phyloP scores from a whole-genome alignment of 2,329 filamentous ascomycete genomes.

The Emergomyces orientalis region DNA sequence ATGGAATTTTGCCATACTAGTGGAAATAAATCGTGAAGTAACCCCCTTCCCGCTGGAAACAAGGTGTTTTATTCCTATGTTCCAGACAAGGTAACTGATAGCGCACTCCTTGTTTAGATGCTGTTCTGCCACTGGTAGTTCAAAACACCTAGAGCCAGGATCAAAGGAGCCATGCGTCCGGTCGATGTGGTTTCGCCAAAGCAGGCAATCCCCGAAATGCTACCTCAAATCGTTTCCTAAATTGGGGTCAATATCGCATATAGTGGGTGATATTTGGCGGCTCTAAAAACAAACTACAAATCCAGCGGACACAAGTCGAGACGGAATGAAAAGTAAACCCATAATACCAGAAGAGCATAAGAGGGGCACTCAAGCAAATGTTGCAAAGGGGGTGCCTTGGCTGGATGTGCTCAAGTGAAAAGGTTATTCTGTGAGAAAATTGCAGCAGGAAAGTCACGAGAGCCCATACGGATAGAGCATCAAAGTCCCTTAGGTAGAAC shows the following conservation, averaged over 20 bases:
- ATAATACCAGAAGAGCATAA: background rate
- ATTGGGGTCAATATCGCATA: background rate
- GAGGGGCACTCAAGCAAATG: background rate
- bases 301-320: background rate
- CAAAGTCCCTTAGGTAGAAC: background rate
- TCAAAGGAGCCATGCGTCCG: too few species aligned
- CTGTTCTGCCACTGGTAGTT: too few species aligned
- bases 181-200: too few species aligned
- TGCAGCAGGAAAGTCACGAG: background rate
- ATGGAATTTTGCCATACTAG: too few species aligned
- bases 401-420: background rate
- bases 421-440: background rate
- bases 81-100: background rate
- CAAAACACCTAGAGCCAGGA: too few species aligned
- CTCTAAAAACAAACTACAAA: background rate
- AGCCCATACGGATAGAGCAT: background rate
- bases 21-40: too few species aligned
- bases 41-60: too few species aligned
- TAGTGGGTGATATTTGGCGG: background rate
- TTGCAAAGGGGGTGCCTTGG: background rate
- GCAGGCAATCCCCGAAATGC: background rate
- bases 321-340: background rate
- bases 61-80: too few species aligned
- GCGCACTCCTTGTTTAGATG: too few species aligned
- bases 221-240: background rate